phyloP scores from a whole-genome alignment of 164 flowering plant genomes.

The Piper betle region DNA sequence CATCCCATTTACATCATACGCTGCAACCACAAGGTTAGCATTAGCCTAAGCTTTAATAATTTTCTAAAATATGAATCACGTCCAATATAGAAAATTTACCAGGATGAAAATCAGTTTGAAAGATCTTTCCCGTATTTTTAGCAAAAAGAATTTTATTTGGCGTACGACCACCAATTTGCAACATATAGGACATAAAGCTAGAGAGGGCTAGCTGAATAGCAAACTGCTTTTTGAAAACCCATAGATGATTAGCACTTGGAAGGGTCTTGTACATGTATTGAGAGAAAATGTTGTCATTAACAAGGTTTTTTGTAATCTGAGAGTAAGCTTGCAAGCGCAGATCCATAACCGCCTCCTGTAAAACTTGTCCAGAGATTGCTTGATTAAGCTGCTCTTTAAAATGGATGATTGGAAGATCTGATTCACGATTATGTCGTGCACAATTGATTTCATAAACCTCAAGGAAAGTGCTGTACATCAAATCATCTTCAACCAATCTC shows the following conservation, averaged over 20 bases:
- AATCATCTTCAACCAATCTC: constrained; percentile 98
- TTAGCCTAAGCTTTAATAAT: background rate
- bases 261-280: constrained; percentile 96
- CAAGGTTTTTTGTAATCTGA: constrained; percentile 65
- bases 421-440: constrained; percentile 82
- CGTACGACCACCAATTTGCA: constrained; percentile 96
- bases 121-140: constrained; percentile 92
- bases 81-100: constrained; percentile 2
- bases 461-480: constrained; percentile 93
- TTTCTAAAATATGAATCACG: background rate
- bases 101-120: constrained; percentile 97
- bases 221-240: constrained; percentile 99
- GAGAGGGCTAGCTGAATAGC: constrained; percentile 95
- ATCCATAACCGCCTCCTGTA: constrained; percentile 81
- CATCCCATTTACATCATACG: constrained; percentile 94
- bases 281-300: constrained; percentile 72
- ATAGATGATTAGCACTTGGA: constrained; percentile 75
- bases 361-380: constrained; percentile 86
- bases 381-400: constrained; percentile 94
- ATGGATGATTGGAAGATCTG: constrained; percentile 88
- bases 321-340: constrained; percentile 90
- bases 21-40: constrained; percentile 8
- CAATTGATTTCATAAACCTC: constrained; percentile 98
- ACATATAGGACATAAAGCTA: constrained; percentile 88
- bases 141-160: constrained; percentile 97